Conservation (phyloP, 352 stramenopile species). For the Globisporangium canariense region DNA sequence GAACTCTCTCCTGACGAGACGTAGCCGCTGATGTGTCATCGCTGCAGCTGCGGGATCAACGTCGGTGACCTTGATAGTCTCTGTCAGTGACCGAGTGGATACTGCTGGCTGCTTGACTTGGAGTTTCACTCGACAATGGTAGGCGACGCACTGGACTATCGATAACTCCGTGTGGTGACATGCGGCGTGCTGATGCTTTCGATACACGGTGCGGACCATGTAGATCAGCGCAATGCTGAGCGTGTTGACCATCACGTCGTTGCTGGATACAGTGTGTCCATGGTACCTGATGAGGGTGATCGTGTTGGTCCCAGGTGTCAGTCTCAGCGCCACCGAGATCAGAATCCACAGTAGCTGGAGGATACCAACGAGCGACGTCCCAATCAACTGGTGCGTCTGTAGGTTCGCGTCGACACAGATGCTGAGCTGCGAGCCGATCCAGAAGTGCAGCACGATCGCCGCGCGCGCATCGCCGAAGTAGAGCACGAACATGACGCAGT, state of each 20-base stretch:
- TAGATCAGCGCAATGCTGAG: conserved; percentile 10
- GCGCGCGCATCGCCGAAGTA: conserved; percentile 5
- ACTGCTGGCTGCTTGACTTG: neutral
- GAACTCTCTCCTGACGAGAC: neutral
- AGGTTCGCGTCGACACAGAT: conserved; percentile 8
- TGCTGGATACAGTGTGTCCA: neutral
- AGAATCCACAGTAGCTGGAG: neutral
- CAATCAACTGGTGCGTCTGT: neutral
- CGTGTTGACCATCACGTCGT: conserved; percentile 12
- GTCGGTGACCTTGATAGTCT: neutral
- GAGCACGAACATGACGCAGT: conserved; percentile 5
- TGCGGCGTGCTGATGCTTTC: conserved; percentile 7
- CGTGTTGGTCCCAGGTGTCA: neutral
- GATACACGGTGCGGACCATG: conserved; percentile 11
- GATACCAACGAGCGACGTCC: neutral
- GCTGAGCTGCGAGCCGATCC: conserved; percentile 4
- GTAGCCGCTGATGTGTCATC: neutral
- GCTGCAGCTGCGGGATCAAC: neutral
- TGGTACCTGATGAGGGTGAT: neutral
- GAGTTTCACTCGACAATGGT: conserved; percentile 18
- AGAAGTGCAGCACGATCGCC: neutral
- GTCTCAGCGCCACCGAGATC: neutral
- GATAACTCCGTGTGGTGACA: neutral
- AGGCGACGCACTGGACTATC: conserved; percentile 20
- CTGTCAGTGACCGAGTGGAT: neutral